phyloP scores from a whole-genome alignment of 371 early-diverging fungal species.

The Coemansia sp. region DNA sequence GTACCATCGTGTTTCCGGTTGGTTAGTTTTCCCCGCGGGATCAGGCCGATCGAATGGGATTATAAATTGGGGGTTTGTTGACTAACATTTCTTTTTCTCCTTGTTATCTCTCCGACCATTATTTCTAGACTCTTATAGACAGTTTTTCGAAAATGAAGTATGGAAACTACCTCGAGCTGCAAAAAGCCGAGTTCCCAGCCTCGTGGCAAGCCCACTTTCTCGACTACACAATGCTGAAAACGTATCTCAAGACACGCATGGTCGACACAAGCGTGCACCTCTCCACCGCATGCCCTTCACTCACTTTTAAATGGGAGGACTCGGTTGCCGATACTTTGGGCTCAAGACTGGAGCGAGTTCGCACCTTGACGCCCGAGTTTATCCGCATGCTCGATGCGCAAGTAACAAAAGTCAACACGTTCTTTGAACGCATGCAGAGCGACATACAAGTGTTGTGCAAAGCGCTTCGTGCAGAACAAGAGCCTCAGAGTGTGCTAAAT shows the following conservation, averaged over 20 bases:
- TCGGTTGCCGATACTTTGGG: slow-evolving; percentile 54
- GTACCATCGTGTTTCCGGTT: too few relatives aligned
- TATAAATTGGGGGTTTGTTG: too few relatives aligned
- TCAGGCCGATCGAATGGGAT: too few relatives aligned
- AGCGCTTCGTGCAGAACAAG: slow-evolving; percentile 15
- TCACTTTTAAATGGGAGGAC: slow-evolving; percentile 32
- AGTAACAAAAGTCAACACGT: slow-evolving; percentile 55
- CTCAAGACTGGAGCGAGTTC: slow-evolving; percentile 53
- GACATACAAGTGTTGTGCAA: slow-evolving; percentile 48
- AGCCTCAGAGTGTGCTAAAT: slow-evolving; percentile 52
- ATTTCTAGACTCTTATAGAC: neutral
- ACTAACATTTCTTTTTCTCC: too few relatives aligned
- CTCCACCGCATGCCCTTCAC: slow-evolving; percentile 32
- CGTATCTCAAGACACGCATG: slow-evolving; percentile 59
- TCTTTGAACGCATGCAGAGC: slow-evolving; percentile 55
- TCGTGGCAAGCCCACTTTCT: slow-evolving; percentile 63
- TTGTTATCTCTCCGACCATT: neutral
- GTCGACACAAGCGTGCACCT: slow-evolving; percentile 52
- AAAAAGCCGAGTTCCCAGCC: slow-evolving; percentile 59
- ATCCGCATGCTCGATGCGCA: slow-evolving; percentile 61
- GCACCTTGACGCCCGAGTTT: slow-evolving; percentile 58
- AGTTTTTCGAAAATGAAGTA: slow-evolving; percentile 63
- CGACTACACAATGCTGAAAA: slow-evolving; percentile 64
- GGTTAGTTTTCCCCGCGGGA: too few relatives aligned
- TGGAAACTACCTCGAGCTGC: slow-evolving; percentile 67